Conservation (phyloP, 2,329 filamentous ascomycete species). For the Tolypocladium nubicola region DNA sequence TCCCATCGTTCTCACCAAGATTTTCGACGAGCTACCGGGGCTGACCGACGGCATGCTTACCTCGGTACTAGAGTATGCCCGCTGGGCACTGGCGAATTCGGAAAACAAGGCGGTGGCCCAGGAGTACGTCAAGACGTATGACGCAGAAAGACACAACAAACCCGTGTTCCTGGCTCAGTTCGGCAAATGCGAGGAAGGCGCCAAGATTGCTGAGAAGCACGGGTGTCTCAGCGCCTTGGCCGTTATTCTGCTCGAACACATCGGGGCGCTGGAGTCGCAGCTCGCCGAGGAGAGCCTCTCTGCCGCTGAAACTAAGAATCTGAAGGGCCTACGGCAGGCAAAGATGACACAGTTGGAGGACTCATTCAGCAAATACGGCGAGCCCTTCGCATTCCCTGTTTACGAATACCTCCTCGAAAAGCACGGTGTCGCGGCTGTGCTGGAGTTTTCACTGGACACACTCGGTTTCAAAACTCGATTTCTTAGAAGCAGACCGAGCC, state of each 20-base stretch:
- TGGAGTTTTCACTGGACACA: slow-evolving; percentile 62
- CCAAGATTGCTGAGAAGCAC: slow-evolving; percentile 49
- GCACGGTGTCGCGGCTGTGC: slow-evolving; percentile 54
- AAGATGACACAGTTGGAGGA: slow-evolving; percentile 35
- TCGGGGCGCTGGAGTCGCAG: slow-evolving; percentile 25
- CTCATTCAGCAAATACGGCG: slow-evolving; percentile 53
- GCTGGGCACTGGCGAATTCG: slow-evolving; percentile 35
- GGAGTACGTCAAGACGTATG: slow-evolving; percentile 36
- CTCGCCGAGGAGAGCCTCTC: slow-evolving; percentile 16
- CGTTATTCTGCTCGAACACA: slow-evolving; percentile 43
- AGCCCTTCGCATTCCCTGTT: slow-evolving; percentile 62
- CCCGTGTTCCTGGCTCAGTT: slow-evolving; percentile 42
- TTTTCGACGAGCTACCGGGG: slow-evolving; percentile 36
- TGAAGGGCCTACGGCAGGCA: slow-evolving; percentile 25
- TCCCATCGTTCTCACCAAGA: slow-evolving; percentile 29
- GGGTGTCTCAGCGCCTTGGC: slow-evolving; percentile 44
- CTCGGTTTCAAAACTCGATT: slow-evolving; percentile 66
- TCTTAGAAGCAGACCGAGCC: slow-evolving; percentile 58
- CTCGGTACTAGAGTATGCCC: slow-evolving; percentile 40
- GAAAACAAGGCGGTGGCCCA: slow-evolving; percentile 32
- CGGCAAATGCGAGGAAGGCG: slow-evolving; percentile 46
- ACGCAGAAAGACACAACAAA: slow-evolving; percentile 39
- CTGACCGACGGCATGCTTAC: slow-evolving; percentile 46
- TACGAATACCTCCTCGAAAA: slow-evolving; percentile 68
- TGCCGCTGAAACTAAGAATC: slow-evolving; percentile 14